Base-by-base conservation (phyloP, 2,329 filamentous ascomycete species). In the Trichoderma sp. region DNA sequence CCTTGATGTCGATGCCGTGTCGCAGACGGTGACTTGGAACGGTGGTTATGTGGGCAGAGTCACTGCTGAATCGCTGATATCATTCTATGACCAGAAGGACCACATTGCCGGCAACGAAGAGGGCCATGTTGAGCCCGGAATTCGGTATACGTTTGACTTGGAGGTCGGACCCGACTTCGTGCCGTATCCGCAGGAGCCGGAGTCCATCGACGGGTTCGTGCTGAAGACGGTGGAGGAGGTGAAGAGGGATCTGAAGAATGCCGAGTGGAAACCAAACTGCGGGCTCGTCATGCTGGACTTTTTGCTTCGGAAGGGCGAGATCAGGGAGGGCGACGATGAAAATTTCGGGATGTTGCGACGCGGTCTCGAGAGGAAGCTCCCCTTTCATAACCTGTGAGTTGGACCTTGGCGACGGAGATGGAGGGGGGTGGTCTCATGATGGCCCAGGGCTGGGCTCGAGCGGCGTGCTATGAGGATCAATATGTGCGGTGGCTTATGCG, bases 241-340 rank as follows among this genome's bases (percentile, higher is more conserved):
- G 41, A 74, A 72, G 69, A 48, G 63, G 24, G 68, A 70, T 26
- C 68, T 78, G 52, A 66, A 68, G 19, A 63, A 62, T 5, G 60
- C 67, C 9, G 62, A 63, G 30, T 78, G 77, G 77, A 78, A 78
- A 69, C 76, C 76, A n/a, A 78, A 77, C 59, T 77, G 75, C 54
- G 77, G 72, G n/a, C 67, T 78, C 6, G 75, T 77, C n/a, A 78
- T 77, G 73, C 68, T 78, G 26, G 75, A 77, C 51, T 78, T 78
- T 57, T 64, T 78, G 45, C 64, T 75, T 14, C 73, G 75, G 19
- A 73, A 73, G 63, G 69, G 71, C 5, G 70, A 72, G 41, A 65
- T 77, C 47, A 68, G 56, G 12, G 68, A 67, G 7, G 66, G 63
- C 1, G 71, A 74, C 5, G 72, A 74, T 44, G 68, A 66, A 24